A percentile compares a stretch with the other conserved stretches of the same genome.
Conservation (phyloP, 345 rosid species). For the Melaleuca alternifolia region DNA sequence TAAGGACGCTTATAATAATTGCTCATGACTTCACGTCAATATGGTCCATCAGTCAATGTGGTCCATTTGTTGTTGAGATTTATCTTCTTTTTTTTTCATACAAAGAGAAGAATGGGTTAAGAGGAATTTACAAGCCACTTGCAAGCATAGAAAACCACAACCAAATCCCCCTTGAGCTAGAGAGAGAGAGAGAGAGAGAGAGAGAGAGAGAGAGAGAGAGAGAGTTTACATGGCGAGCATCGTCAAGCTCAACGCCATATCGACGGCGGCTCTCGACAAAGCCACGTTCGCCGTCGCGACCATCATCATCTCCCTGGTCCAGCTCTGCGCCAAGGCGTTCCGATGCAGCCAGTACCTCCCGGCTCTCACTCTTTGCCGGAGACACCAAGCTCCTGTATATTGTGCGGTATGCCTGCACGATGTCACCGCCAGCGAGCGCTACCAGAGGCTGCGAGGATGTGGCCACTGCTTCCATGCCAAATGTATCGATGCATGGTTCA, state of each 20-base stretch:
- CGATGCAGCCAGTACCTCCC: background rate
- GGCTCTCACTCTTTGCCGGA: background rate
- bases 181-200: too few species aligned
- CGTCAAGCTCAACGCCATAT: background rate
- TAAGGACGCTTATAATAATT: background rate
- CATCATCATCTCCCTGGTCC: background rate
- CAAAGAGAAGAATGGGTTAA: background rate
- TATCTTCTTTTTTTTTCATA: background rate
- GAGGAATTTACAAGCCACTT: background rate
- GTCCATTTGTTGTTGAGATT: background rate
- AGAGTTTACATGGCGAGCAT: background rate
- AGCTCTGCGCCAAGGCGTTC: background rate
- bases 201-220: background rate
- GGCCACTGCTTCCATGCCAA: conserved; percentile 45
- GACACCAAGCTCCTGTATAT: background rate
- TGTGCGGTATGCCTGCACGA: background rate
- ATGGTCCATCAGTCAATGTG: background rate
- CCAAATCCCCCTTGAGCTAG: background rate
- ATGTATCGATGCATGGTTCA: conserved; percentile 42
- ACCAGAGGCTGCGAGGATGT: conserved; percentile 23
- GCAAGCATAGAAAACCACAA: background rate
- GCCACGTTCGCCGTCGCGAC: background rate
- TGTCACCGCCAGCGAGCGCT: background rate
- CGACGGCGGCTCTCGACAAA: background rate
- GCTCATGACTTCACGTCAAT: background rate